A percentile compares a stretch with the other conserved stretches of the same genome.
Conservation (phyloP, 768 basidiomycete genomes). For the Boletus bicolor region DNA sequence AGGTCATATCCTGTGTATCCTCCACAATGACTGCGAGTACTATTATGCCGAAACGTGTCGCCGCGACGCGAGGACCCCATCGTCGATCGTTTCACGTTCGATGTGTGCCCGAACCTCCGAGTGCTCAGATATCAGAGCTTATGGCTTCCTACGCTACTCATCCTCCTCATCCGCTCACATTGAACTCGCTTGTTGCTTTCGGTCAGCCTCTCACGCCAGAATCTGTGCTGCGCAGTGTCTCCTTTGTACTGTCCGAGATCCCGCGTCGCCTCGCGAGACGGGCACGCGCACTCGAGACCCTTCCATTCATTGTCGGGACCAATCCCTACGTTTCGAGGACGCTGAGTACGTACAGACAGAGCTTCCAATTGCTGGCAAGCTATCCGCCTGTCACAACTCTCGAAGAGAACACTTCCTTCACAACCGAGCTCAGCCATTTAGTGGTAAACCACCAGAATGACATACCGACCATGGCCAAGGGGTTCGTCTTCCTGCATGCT, state of each 20-base stretch:
- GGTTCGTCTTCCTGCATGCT: slow-evolving; percentile 42
- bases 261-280: slow-evolving; percentile 74
- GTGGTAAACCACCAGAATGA: slow-evolving; percentile 82
- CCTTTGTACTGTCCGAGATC: slow-evolving; percentile 71
- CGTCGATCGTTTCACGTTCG: slow-evolving; percentile 29
- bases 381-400: slow-evolving; percentile 63
- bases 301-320: slow-evolving; percentile 87
- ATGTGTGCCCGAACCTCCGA: slow-evolving; percentile 47
- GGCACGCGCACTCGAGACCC: slow-evolving; percentile 66
- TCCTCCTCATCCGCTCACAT: slow-evolving; percentile 64
- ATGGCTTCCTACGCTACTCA: slow-evolving; percentile 62
- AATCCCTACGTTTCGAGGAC: slow-evolving; percentile 82
- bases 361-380: slow-evolving; percentile 66
- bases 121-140: slow-evolving; percentile 53
- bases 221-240: slow-evolving; percentile 71
- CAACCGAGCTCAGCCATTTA: slow-evolving; percentile 61
- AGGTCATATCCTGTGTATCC: not conserved
- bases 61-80: slow-evolving; percentile 4
- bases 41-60: not conserved
- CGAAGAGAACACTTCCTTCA: slow-evolving; percentile 67
- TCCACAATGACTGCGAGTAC: slow-evolving; percentile 7
- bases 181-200: slow-evolving; percentile 70
- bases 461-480: slow-evolving; percentile 88
- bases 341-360: slow-evolving; percentile 62
- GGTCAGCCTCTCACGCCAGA: slow-evolving; percentile 69